Base-by-base conservation (phyloP, 1,284 basidiomycete species). In the Paramarasmius palmivorus region DNA sequence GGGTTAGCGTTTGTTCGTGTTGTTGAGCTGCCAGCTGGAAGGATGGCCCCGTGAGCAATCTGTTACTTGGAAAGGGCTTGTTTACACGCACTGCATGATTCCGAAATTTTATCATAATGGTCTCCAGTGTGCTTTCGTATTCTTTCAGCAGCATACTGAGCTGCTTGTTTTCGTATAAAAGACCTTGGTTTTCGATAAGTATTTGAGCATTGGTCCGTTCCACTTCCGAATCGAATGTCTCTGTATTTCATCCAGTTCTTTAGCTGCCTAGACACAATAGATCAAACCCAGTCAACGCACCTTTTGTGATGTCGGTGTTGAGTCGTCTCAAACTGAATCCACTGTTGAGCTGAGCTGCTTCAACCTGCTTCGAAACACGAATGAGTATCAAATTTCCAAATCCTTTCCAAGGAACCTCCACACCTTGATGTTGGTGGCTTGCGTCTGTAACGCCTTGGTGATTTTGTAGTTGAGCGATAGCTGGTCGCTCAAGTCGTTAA, bases 61-160 rank as follows among this genome's bases (percentile, higher is more conserved):
- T 49, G 45, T 56, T 51, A 39, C 15, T 25, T 40, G 44, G 42
- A 23, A 42, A 50, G n/a, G 35, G 8, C 26, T 41, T 40, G 40
- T 26, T 22, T 42, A 40, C 15, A 82, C 93, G 66, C 67, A 97
- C 95, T 17, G 94, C 86, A 65, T 98, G 91, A 57, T 88, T 89
- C 50, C 95, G 83, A 69, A 98, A 98, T 73, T 98, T 98, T 55
- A 84, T 76, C 96, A 99, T 98, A 67, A 99, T 91, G 34, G 88
- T 94, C 66, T 98, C 95, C 73, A 99, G 82, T 1, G 95, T 98
- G 57, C 82, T 79, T 69, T 99, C 96, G 68, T 97, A 96, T 71
- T 99, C 97, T 63, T 95, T 95, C 54, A 99, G 75, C 23, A 99
- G 77, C 23, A 83, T 68, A 55, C 89, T 90, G 26, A 98, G 81